Evolutionary conservation across 2,329 filamentous ascomycete genomes (phyloP).

Genomic region (Rhytidhysteron rufulum): DNA sequence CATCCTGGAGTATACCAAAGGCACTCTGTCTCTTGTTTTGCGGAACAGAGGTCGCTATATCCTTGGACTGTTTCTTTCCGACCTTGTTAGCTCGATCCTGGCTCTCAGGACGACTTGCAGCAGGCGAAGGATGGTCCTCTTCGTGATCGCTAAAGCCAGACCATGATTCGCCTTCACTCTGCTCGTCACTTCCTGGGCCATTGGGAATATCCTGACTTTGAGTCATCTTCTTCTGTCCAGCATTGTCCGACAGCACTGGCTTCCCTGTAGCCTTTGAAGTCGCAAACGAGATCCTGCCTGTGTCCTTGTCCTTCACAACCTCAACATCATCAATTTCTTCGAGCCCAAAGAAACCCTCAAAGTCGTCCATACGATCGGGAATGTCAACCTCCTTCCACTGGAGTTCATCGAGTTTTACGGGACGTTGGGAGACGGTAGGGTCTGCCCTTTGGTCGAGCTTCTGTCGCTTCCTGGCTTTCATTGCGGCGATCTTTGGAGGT

Average conservation of each 20-base stretch:
- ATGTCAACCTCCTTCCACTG: conserved; percentile 62
- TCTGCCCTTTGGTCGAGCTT: conserved; percentile 29
- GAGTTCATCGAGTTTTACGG: conserved; percentile 49
- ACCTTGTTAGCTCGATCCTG: conserved; percentile 1
- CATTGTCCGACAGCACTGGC: conserved; percentile 27
- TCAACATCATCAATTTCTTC: conserved; percentile 92
- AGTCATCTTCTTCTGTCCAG: background rate
- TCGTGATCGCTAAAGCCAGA: conserved; percentile 21
- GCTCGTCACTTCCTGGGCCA: conserved; percentile 10
- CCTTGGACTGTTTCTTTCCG: background rate
- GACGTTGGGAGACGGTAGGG: conserved; percentile 13
- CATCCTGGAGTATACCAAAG: conserved; percentile 55
- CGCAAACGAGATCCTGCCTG: conserved; percentile 48
- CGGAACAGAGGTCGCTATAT: background rate
- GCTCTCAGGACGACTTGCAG: background rate
- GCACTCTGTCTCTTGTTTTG: conserved; percentile 3
- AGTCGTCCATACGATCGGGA: conserved; percentile 77
- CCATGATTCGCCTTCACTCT: conserved; percentile 29
- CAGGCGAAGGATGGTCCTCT: background rate
- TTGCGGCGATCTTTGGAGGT: conserved; percentile 35
- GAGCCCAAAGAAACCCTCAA: conserved; percentile 88
- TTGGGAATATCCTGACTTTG: background rate
- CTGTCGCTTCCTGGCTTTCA: conserved; percentile 42
- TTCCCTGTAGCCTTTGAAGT: conserved; percentile 26
- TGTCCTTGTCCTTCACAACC: conserved; percentile 57